Conservation (phyloP, 257 asterid species). For the Solanum appendiculatum region DNA sequence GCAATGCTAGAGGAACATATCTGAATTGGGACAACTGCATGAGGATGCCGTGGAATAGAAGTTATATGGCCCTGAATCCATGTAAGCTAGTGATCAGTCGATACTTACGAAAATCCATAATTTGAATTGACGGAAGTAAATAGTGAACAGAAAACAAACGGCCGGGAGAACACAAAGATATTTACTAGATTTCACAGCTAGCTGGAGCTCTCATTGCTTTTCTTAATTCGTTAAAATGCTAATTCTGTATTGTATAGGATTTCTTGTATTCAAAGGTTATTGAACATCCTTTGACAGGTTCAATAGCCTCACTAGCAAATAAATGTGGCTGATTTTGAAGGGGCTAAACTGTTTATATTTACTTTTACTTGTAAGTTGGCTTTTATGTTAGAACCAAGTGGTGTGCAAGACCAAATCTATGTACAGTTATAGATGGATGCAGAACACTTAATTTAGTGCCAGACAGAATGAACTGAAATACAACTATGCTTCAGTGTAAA, state of each 20-base stretch:
- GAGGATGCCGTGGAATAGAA: conserved; percentile 52
- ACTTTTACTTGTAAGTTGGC: background rate
- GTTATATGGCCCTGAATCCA: conserved; percentile 55
- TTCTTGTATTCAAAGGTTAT: background rate
- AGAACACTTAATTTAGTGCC: background rate
- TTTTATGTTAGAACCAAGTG: background rate
- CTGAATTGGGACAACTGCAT: conserved; percentile 61
- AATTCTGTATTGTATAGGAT: background rate
- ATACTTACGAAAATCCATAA: background rate
- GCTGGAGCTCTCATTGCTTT: background rate
- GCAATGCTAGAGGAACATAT: conserved; percentile 35
- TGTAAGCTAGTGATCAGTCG: background rate
- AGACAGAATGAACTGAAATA: background rate
- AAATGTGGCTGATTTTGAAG: background rate
- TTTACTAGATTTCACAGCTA: background rate
- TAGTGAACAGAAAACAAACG: background rate
- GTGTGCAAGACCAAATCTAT: background rate
- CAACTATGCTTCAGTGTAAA: background rate
- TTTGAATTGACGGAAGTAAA: background rate
- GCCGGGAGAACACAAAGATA: background rate
- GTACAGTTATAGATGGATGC: background rate
- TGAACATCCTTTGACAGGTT: background rate
- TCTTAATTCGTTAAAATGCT: background rate
- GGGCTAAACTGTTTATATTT: background rate
- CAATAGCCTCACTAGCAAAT: background rate